Conservation (phyloP, 495 filamentous ascomycete genomes). For the Tuber brumale region DNA sequence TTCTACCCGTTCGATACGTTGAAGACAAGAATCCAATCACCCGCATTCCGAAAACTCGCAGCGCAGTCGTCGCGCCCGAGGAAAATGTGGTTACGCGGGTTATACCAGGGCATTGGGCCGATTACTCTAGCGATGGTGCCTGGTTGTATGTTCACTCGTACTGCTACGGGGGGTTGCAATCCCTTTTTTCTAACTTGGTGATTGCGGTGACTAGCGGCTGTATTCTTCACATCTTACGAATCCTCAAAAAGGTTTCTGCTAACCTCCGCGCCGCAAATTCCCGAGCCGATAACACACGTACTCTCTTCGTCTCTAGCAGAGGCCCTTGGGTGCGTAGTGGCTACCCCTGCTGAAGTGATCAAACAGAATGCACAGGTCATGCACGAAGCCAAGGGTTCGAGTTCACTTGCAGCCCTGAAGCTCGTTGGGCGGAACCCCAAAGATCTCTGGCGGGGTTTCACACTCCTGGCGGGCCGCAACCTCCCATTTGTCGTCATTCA, state of each 20-base stretch:
- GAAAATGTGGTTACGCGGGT: slow-evolving; percentile 57
- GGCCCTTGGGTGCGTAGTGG: slow-evolving; percentile 70
- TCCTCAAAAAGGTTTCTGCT: slow-evolving; percentile 53
- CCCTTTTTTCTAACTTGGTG: background rate
- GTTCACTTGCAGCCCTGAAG: slow-evolving; percentile 46
- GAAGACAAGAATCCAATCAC: slow-evolving; percentile 76
- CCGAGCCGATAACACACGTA: slow-evolving; percentile 56
- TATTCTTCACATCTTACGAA: slow-evolving; percentile 90
- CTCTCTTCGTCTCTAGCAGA: slow-evolving; percentile 66
- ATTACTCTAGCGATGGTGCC: slow-evolving; percentile 78
- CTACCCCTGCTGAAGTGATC: slow-evolving; percentile 81
- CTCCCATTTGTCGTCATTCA: slow-evolving; percentile 79
- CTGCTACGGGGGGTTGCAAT: background rate
- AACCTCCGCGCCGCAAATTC: slow-evolving; percentile 3
- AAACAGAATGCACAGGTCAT: slow-evolving; percentile 86
- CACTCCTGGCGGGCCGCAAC: slow-evolving; percentile 69
- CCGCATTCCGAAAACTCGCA: slow-evolving; percentile 53
- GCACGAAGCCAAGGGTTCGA: slow-evolving; percentile 34
- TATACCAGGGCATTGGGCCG: slow-evolving; percentile 84
- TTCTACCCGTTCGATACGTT: slow-evolving; percentile 79
- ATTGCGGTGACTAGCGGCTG: slow-evolving; percentile 53
- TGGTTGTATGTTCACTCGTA: slow-evolving; percentile 53
- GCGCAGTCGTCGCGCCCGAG: background rate
- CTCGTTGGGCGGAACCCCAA: slow-evolving; percentile 41
- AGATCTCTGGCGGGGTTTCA: slow-evolving; percentile 68